Percentiles rank a stretch among this genome's conserved stretches.
Evolutionary conservation across 1,139 yeast genomes (phyloP).

Genomic region (Blastobotrys persicus): DNA sequence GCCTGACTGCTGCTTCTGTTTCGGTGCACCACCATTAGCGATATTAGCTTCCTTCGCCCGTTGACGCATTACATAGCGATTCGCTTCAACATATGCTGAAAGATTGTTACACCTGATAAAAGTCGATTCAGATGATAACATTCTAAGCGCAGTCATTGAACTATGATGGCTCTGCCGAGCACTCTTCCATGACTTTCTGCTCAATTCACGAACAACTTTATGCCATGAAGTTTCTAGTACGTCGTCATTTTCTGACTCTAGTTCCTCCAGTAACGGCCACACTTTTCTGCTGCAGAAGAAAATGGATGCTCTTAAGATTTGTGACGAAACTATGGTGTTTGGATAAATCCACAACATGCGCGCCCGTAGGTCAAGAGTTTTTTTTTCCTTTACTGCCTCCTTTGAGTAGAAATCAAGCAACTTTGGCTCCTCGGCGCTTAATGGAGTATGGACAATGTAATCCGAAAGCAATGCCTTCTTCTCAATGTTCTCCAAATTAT

Average conservation of each 20-base stretch:
- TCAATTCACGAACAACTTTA: constrained; percentile 78
- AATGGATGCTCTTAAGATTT: constrained; percentile 71
- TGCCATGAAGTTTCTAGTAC: constrained; percentile 49
- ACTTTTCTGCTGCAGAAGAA: constrained; percentile 68
- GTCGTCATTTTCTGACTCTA: constrained; percentile 17
- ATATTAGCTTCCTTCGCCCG: constrained; percentile 28
- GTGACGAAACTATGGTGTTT: constrained; percentile 69
- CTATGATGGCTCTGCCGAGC: constrained; percentile 22
- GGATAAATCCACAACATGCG: constrained; percentile 91
- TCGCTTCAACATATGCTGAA: constrained; percentile 88
- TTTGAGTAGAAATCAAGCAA: constrained; percentile 70
- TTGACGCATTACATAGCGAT: constrained; percentile 67
- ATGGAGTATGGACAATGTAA: constrained; percentile 54
- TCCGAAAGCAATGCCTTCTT: constrained; percentile 67
- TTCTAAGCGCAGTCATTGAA: constrained; percentile 9
- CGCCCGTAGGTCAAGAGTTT: constrained; percentile 72
- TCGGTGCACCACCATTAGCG: constrained; percentile 21
- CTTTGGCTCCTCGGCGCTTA: constrained; percentile 48
- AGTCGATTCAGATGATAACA: constrained; percentile 43
- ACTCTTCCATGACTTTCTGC: constrained; percentile 91
- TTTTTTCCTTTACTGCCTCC: constrained; percentile 62
- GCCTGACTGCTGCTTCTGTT: constrained; percentile 46
- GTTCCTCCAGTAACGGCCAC: constrained; percentile 40
- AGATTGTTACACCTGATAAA: constrained; percentile 77
- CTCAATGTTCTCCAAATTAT: constrained; percentile 69